These are phyloP conservation scores for Ascochyta viciae-villosae DNA, from an alignment of 2,329 filamentous ascomycete species.

Conservation along the genomic window DNA sequence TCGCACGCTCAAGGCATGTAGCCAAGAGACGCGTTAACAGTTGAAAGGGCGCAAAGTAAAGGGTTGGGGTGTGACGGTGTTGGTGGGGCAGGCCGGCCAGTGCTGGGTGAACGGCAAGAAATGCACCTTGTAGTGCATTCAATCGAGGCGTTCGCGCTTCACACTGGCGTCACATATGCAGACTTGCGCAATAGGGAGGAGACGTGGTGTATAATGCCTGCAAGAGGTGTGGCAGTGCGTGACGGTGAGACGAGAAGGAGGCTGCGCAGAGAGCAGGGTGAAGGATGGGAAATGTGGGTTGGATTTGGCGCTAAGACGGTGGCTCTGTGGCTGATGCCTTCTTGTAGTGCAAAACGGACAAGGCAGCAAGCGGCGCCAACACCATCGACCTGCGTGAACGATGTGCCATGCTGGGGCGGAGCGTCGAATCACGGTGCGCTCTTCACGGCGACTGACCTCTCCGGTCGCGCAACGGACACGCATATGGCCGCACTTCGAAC, in stretches of 20 bases:
- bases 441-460: constrained; percentile 20
- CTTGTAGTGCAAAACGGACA: neutral
- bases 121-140: neutral
- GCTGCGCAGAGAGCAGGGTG: constrained; percentile 29
- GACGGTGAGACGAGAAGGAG: constrained; percentile 30
- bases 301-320: neutral
- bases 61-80: neutral
- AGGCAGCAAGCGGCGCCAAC: constrained; percentile 27
- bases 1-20: neutral
- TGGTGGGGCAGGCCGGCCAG: constrained; percentile 1
- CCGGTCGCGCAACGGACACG: constrained; percentile 18
- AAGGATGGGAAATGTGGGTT: constrained; percentile 18
- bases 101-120: constrained; percentile 4
- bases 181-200: constrained; percentile 3
- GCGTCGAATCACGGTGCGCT: constrained; percentile 21
- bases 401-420: constrained; percentile 27
- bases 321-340: constrained; percentile 29
- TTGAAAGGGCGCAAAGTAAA: constrained; percentile 8
- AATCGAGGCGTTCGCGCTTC: constrained; percentile 1
- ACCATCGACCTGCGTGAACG: constrained; percentile 25
- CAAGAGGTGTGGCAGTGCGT: constrained; percentile 35
- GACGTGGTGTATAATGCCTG: constrained; percentile 17
- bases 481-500: constrained; percentile 13
- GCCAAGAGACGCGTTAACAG: neutral
- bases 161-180: constrained; percentile 8